phyloP scores from a whole-genome alignment of 345 rosid species.

The Luvunga scandens region DNA sequence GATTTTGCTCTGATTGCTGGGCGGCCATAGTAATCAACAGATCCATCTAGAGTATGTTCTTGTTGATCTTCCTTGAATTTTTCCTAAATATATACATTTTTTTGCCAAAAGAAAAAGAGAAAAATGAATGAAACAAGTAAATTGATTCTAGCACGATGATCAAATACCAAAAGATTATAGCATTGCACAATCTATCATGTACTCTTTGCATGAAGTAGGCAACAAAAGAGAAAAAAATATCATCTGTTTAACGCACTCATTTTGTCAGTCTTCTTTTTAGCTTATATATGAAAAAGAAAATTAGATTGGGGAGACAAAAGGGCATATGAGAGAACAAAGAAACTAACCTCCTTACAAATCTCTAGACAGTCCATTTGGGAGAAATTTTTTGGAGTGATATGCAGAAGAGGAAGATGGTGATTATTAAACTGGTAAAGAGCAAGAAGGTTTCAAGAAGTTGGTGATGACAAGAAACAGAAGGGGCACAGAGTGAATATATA shows the following conservation, averaged over 20 bases:
- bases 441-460: slow-evolving; percentile 1
- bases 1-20: slow-evolving; percentile 62
- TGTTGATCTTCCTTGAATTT: slow-evolving; percentile 44
- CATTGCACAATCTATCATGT: not conserved
- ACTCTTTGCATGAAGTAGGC: not conserved
- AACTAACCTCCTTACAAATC: slow-evolving; percentile 51
- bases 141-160: not conserved
- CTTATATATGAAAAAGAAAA: not conserved
- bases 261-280: not conserved
- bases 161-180: not conserved
- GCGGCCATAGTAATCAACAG: slow-evolving; percentile 66
- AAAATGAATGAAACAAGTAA: not conserved
- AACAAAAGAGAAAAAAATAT: not conserved
- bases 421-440: not conserved
- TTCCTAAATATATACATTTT: slow-evolving; percentile 19
- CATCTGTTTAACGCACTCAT: not conserved
- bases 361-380: slow-evolving; percentile 52
- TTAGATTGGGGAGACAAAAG: not conserved
- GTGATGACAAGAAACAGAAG: slow-evolving; percentile 13
- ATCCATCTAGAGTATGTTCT: slow-evolving; percentile 67
- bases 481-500: slow-evolving; percentile 38
- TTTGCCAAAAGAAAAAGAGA: not conserved
- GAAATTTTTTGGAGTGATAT: not conserved
- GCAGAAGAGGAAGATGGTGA: slow-evolving; percentile 15
- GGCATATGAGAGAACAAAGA: not conserved